Base-by-base conservation (phyloP, 352 stramenopile species). In the Globisporangium spinosum region DNA sequence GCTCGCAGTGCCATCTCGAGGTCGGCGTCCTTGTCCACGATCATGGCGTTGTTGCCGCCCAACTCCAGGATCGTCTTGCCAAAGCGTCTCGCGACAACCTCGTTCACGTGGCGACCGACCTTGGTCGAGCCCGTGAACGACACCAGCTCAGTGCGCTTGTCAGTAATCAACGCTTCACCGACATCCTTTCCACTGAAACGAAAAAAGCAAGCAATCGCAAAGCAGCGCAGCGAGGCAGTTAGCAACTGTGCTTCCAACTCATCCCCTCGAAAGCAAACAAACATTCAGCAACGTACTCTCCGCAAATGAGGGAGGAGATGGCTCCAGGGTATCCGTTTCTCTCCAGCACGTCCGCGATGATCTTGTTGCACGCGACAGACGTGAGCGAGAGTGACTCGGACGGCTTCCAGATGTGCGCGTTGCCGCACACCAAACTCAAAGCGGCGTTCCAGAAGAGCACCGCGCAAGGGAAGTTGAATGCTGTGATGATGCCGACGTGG, bases 401-500 rank as follows among this genome's bases (percentile, higher is more conserved):
- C 22, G 89, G 89, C 75, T 98, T 98, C 90, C 93, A 97, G 22
- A 98, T 71, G 68, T 97, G 89, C 23, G 89, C 95, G 85, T 98
- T 98, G 55, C 93, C 92, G 69, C 83, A 94, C 56, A 98, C 89
- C 1, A 97, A 70, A 75, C 87, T 96, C 38, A 98, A 62, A 6
- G 93, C 89, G 3, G 89, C 77, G 75, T 98, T 98, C 93, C 93
- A 98, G 76, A 94, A 94, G 34, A 94, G 71, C 71, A 94, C 86
- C 25, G 91, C 91, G 63, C 88, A 93, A 15, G 93, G 93, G 68
- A 98, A 98, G 85, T 98, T 98, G 77, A 98, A 98, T 22, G 93
- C 93, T 61, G 91, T 97, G 75, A 98, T 88, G 73, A 98, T 97
- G 62, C 90, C 93, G 29, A 98, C 88, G 67, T 96, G 89, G 68